A percentile compares a stretch with the other conserved stretches of the same genome.
These are phyloP conservation scores for Aspergillus asperescens DNA, from an alignment of 495 filamentous ascomycete species.

Conservation along the genomic window DNA sequence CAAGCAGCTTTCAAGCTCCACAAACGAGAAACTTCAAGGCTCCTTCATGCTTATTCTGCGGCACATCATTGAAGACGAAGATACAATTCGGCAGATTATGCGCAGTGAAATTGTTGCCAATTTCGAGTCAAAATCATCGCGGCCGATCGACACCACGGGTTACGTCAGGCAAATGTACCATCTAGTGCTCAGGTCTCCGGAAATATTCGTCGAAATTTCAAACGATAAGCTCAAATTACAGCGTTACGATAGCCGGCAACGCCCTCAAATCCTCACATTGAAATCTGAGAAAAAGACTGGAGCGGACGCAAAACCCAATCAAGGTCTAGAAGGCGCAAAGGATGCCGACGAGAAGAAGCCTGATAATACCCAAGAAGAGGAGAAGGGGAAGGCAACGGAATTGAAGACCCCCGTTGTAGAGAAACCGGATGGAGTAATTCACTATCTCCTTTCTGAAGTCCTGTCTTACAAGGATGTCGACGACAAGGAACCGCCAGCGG, in stretches of 20 bases:
- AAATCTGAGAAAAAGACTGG: conserved; percentile 46
- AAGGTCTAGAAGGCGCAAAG: conserved; percentile 31
- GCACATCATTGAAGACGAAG: conserved; percentile 91
- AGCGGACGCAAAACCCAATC: conserved; percentile 21
- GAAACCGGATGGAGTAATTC: conserved; percentile 90
- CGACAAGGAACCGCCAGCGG: conserved; percentile 57
- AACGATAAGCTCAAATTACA: conserved; percentile 75
- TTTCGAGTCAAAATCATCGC: conserved; percentile 59
- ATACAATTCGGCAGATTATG: conserved; percentile 89
- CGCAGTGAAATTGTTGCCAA: conserved; percentile 75
- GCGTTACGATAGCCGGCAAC: conserved; percentile 54
- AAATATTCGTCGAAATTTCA: conserved; percentile 84
- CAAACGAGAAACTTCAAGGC: conserved; percentile 68
- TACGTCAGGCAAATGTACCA: conserved; percentile 78
- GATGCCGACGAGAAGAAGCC: conserved; percentile 22
- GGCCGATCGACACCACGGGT: conserved; percentile 60
- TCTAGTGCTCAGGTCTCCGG: conserved; percentile 75
- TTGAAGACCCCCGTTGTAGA: conserved; percentile 81
- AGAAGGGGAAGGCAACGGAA: conserved; percentile 58
- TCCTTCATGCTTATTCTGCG: conserved; percentile 82
- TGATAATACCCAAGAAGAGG: conserved; percentile 41
- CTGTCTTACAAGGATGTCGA: conserved; percentile 88
- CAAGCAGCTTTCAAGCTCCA: conserved; percentile 76
- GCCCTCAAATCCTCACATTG: conserved; percentile 53
- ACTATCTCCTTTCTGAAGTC: conserved; percentile 91